Base-by-base conservation (phyloP, 2,329 filamentous ascomycete species). In the Shiraia sp. region DNA sequence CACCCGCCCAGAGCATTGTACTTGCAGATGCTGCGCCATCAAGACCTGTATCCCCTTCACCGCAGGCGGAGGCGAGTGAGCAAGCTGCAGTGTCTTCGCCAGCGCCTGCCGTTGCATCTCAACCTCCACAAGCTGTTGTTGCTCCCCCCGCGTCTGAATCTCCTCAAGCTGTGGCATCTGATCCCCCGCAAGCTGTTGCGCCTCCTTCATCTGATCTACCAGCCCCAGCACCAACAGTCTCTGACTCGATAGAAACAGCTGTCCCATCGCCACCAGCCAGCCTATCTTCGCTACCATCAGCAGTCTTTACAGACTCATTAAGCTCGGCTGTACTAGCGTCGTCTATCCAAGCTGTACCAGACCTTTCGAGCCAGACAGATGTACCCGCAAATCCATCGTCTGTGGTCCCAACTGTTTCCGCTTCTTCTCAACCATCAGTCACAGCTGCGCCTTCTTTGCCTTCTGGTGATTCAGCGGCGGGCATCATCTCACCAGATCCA, bases 211-310 rank as follows among this genome's bases (percentile, higher is more conserved):
- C 47, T 38, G 19, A 35, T 28, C 32, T 53, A 42, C 40, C 52
- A 32, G 45, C 35, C 37, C 27, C 52, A 52, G 29, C 42, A 46
- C 33, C 62, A 57, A 52, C 55, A 61, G 58, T 42, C 46, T 66
- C 64, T 66, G 54, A 66, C 61, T 42, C 51, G 42, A 44, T 47
- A 53, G 26, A 41, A 53, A 42, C 47, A 66, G 62, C 59, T 55
- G 44, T 37, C 26, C 49, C 53, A 22, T 40, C 56, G 2, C 49
- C 39, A n/a, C 47, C 53, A n/a, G 41, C 51, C 25, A 27, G 32
- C 26, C 32, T 28, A 34, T 44, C 45, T 26, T 35, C 43, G 15
- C 28, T 40, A 3, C 31, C 38, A 32, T 25, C 40, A 16, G 34
- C 51, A 25, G 33, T 38, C 13, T 36, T 46, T 28, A 39, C 54